phyloP scores from a whole-genome alignment of 2,329 filamentous ascomycete genomes.

The Arthrobotrys musiformis region DNA sequence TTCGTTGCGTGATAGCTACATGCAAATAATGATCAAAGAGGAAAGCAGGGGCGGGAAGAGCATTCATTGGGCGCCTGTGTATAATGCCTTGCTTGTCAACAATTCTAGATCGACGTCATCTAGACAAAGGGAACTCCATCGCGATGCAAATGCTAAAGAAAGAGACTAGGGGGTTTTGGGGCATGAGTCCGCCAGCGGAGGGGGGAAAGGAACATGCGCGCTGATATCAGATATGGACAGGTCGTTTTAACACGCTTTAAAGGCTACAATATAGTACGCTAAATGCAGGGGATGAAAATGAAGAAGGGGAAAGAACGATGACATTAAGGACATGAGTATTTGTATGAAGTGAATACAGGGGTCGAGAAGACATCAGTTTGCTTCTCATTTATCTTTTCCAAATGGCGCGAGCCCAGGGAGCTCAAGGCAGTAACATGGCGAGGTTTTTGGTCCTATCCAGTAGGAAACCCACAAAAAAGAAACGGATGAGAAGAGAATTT shows the following conservation, averaged over 20 bases:
- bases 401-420: conserved; percentile 20
- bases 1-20: neutral
- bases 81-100: conserved; percentile 4
- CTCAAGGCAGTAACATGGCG: neutral
- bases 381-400: neutral
- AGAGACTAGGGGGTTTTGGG: neutral
- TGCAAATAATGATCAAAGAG: too few relatives aligned
- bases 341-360: conserved; percentile 23
- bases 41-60: neutral
- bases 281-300: conserved; percentile 24
- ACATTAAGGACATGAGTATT: conserved; percentile 2
- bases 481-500: neutral
- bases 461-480: conserved; percentile 20
- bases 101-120: neutral
- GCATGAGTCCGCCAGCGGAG: neutral
- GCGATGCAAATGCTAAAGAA: conserved; percentile 24
- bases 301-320: conserved; percentile 1
- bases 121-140: conserved; percentile 34
- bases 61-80: neutral
- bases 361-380: conserved; percentile 15
- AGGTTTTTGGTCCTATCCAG: conserved; percentile 20
- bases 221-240: neutral
- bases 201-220: neutral
- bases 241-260: conserved; percentile 6
- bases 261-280: conserved; percentile 22